Base-by-base conservation (phyloP, 2,329 filamentous ascomycete genomes). In the Septoria petroselini region DNA sequence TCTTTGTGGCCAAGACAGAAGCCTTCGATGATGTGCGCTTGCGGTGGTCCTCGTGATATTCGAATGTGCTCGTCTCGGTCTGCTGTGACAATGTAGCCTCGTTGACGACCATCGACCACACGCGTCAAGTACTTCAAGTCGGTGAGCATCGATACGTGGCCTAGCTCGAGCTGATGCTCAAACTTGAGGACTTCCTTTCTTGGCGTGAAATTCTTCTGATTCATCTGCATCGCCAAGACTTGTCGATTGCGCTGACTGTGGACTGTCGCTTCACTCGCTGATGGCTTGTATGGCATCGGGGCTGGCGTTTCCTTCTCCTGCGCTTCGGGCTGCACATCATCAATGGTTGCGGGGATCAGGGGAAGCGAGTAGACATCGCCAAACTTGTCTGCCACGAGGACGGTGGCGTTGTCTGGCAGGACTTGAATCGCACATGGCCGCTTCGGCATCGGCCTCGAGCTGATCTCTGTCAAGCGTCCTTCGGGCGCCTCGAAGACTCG, bases 141-240 rank as follows among this genome's bases (percentile, higher is more conserved):
- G 1, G 91, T 96, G 41, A 98, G 80, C 81, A 97, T 87, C 1
- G 91, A 96, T 11, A 98, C 93, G 70, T 98, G 93, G 9, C 93
- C 93, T 0, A 98, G 81, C 6, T 96, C 75, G 1, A 95, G 75
- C 30, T 84, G 80, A 60, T 89, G 81, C 60, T 89, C 84, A 65
- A 95, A 95, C 39, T 70, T 68, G 2, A 67, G 58, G 2, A 73
- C 69, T 12, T 74, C 73, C 46, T 76, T 75, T 27, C 57, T 52
- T 53, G 77, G 74, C n/a, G 65, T 58, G 61, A 70, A 50, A 58
- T 68, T 54, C 58, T 72, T 68, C 57, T 68, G 70, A 56, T 73
- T 76, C 50, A 76, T 68, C 59, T 84, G 81, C 45, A 80, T 74
- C 59, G 79, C 76, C 15, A 84, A 65, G 1, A 79, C 76, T 53